Conservation (phyloP, 768 basidiomycete species). For the Candolleomyces eurysporus region DNA sequence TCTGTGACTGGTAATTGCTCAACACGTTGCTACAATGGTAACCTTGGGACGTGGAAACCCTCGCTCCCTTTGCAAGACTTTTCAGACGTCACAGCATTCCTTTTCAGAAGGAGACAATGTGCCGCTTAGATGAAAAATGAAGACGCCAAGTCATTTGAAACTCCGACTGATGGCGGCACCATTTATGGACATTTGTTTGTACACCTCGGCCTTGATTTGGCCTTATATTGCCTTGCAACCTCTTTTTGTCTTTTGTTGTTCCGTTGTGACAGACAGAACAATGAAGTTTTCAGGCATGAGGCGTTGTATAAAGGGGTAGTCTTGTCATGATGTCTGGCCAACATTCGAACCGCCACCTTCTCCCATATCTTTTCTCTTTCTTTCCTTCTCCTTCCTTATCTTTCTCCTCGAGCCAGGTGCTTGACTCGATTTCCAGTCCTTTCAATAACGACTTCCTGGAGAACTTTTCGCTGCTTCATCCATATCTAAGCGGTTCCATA, state of each 20-base stretch:
- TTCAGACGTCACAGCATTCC: too few relatives aligned
- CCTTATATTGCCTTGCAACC: not conserved
- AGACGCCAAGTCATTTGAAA: not conserved
- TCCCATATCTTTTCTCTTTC: constrained; percentile 5
- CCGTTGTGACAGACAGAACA: not conserved
- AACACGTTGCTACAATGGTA: too few relatives aligned
- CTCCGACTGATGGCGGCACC: constrained; percentile 1
- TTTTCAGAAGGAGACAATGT: too few relatives aligned
- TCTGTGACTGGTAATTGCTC: too few relatives aligned
- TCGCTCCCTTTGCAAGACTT: too few relatives aligned
- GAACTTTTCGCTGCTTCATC: constrained; percentile 14
- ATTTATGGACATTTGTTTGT: not conserved
- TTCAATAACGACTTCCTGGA: constrained; percentile 12
- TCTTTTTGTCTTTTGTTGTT: constrained; percentile 1
- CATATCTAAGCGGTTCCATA: constrained; percentile 1
- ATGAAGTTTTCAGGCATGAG: not conserved
- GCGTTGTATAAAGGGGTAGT: not conserved
- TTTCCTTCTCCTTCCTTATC: constrained; percentile 12
- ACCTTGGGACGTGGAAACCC: too few relatives aligned
- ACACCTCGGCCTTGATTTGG: not conserved
- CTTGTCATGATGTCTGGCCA: not conserved
- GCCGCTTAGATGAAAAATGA: too few relatives aligned
- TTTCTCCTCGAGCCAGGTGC: constrained; percentile 32
- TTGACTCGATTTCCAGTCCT: constrained; percentile 18
- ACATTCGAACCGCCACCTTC: not conserved